Evolutionary conservation across 768 basidiomycete genomes (phyloP), one percentile per base, ranked within the genome.

Genomic region (Calocera cornea): DNA sequence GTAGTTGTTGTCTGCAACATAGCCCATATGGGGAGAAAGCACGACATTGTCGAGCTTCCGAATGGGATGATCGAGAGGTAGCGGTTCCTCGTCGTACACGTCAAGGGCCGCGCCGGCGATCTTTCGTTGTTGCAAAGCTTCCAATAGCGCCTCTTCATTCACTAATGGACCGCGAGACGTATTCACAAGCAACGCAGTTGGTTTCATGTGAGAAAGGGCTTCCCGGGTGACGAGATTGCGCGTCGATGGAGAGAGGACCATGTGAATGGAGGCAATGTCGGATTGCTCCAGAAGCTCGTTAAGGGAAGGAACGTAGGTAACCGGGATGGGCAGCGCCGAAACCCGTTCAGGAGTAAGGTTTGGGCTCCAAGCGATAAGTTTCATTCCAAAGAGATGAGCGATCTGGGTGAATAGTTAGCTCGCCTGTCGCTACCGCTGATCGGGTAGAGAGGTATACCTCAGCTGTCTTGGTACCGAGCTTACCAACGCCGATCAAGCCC

Each of bases 91-190:
- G 54, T 86, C 86, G 72, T 82, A 88, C 0, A 88, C 87, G 73
- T 88, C 87, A 65, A 88, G 73, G 0, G 84, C 87, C 0, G 83
- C 86, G 0, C 85, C 87, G 1, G 80, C 80, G 38, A 88, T 85
- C 49, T 69, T 76, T 41, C 78, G 79, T 36, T 80, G 72, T 67
- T 78, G 73, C 68, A 87, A 72, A 1, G 77, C 79, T 2, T 83
- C 74, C 10, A 87, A 68, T 36, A 89, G 72, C 0, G 82, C 87
- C 0, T 64, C 69, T 70, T 87, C 87, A 66, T 88, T 83, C 2
- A 89, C 81, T 22, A 89, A 73, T 1, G 85, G 85, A 0, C 88
- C 87, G 66, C 87, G 75, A 1, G 84, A 84, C 0, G 87, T 87
- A 72, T 88, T 90, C 72, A 88, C 80, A 66, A 88, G 77, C 71